Evolutionary conservation across 2,329 filamentous ascomycete species (phyloP).

Genomic region (Davidsoniella virescens): DNA sequence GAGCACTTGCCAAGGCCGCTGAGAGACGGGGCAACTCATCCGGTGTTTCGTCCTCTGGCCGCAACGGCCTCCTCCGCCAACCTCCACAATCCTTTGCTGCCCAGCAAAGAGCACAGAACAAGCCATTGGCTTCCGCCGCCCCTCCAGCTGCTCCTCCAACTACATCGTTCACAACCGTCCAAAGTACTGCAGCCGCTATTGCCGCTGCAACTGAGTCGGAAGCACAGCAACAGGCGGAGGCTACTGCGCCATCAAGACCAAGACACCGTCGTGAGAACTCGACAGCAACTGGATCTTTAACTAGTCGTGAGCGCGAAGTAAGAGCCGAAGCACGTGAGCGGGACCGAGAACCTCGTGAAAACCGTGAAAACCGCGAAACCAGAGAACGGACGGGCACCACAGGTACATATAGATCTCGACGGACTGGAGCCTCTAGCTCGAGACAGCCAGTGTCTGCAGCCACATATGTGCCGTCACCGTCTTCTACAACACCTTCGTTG

Average conservation of each 20-base stretch:
- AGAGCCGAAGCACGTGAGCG: neutral
- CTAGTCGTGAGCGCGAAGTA: constrained; percentile 4
- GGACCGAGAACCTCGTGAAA: constrained; percentile 3
- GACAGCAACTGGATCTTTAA: neutral
- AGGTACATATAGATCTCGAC: constrained; percentile 1
- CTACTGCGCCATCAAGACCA: constrained; percentile 1
- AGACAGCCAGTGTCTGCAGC: constrained; percentile 6
- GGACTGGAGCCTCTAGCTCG: constrained; percentile 2
- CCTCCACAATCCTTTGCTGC: constrained; percentile 50
- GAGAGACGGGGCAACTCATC: constrained; percentile 11
- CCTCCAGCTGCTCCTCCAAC: constrained; percentile 12
- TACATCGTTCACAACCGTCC: constrained; percentile 11
- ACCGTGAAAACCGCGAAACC: neutral
- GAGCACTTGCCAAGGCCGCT: constrained; percentile 1
- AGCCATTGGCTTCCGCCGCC: constrained; percentile 20
- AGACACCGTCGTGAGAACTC: constrained; percentile 11
- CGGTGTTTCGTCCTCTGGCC: constrained; percentile 17
- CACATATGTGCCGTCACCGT: neutral
- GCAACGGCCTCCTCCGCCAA: constrained; percentile 29
- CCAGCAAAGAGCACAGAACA: constrained; percentile 43
- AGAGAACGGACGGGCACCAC: constrained; percentile 4
- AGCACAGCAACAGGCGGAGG: neutral
- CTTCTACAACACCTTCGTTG: constrained; percentile 28
- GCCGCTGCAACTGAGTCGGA: constrained; percentile 5
- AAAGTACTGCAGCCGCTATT: constrained; percentile 11